Percentiles rank a stretch among this genome's conserved stretches.
Evolutionary conservation across 2,329 filamentous ascomycete genomes (phyloP).

Genomic region (Arthrobotrys musiformis): DNA sequence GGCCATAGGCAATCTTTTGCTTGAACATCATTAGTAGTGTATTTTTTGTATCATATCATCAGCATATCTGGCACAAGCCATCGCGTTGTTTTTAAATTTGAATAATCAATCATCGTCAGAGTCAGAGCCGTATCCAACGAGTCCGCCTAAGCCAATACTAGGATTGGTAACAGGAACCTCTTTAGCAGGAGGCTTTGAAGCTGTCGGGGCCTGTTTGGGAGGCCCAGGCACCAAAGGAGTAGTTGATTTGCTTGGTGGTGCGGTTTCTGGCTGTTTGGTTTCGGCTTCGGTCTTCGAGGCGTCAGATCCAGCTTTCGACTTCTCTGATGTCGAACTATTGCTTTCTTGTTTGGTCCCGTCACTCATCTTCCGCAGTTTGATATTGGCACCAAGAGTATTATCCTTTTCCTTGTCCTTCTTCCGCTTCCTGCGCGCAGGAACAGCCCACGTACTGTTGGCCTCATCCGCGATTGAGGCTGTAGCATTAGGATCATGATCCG

Average conservation of each 20-base stretch:
- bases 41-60: constrained; percentile 16
- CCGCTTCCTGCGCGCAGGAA: constrained; percentile 39
- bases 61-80: constrained; percentile 4
- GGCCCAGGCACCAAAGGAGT: neutral
- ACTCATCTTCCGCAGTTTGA: constrained; percentile 55
- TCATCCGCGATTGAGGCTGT: constrained; percentile 14
- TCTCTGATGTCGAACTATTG: neutral
- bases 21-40: constrained; percentile 11
- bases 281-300: neutral
- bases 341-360: constrained; percentile 41
- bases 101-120: constrained; percentile 41
- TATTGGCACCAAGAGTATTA: neutral
- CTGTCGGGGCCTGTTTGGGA: neutral
- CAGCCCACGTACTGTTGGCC: constrained; percentile 38
- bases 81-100: neutral
- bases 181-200: neutral
- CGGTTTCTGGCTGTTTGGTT: neutral
- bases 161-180: neutral
- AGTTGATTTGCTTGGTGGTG: neutral
- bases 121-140: constrained; percentile 49
- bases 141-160: constrained; percentile 21
- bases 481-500: constrained; percentile 53
- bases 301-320: neutral
- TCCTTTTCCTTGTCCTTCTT: constrained; percentile 56
- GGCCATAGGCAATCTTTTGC: constrained; percentile 31